phyloP scores from a whole-genome alignment of 768 basidiomycete species.

The Boletus speciosus region DNA sequence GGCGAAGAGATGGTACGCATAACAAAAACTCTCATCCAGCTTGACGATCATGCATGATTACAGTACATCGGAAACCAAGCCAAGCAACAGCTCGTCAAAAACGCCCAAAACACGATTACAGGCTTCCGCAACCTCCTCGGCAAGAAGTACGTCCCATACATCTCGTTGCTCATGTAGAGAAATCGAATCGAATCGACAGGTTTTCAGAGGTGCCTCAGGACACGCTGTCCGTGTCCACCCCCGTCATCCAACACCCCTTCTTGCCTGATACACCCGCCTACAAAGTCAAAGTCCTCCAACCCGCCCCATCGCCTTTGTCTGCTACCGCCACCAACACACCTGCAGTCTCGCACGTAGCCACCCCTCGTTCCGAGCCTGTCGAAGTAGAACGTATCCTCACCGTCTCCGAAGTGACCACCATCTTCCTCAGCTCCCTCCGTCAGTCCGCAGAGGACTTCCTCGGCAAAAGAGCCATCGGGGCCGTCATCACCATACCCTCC shows the following conservation, averaged over 20 bases:
- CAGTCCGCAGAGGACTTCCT: constrained; percentile 90
- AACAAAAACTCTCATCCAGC: neutral
- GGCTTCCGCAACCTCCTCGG: constrained; percentile 93
- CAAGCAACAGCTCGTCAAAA: constrained; percentile 92
- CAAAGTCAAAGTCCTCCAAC: constrained; percentile 75
- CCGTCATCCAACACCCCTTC: constrained; percentile 74
- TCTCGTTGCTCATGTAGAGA: neutral
- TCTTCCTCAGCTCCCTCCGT: constrained; percentile 82
- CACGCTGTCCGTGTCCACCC: constrained; percentile 52
- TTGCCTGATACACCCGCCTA: constrained; percentile 74
- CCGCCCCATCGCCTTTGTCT: constrained; percentile 68
- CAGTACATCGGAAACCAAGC: constrained; percentile 97
- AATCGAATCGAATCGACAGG: constrained; percentile 35
- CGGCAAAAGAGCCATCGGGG: constrained; percentile 70
- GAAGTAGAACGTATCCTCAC: constrained; percentile 69
- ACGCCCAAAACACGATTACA: constrained; percentile 89
- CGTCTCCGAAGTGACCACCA: constrained; percentile 75
- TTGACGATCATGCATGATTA: constrained; percentile 11
- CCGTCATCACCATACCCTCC: constrained; percentile 80
- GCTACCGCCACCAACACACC: constrained; percentile 56
- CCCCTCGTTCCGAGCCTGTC: constrained; percentile 71
- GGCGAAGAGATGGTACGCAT: constrained; percentile 85
- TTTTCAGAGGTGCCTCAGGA: constrained; percentile 72
- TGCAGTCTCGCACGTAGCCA: constrained; percentile 62
- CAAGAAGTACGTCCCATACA: constrained; percentile 60